A percentile compares a stretch with the other conserved stretches of the same genome.
These are phyloP conservation scores for Phialophora macrospora DNA, from an alignment of 2,329 filamentous ascomycete genomes.

Conservation along the genomic window DNA sequence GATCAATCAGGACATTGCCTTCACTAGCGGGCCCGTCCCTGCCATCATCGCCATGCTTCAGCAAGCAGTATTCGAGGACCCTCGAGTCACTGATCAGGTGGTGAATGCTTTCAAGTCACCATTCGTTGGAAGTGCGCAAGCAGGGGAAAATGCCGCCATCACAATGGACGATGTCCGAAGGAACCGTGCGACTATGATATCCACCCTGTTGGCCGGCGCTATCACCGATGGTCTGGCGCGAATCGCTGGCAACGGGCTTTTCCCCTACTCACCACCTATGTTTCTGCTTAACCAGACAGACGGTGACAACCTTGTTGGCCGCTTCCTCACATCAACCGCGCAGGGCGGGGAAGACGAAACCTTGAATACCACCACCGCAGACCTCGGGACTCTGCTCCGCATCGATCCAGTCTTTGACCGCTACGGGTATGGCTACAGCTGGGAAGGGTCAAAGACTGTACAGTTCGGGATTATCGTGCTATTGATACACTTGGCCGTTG, in stretches of 20 bases:
- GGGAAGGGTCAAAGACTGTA: slow-evolving; percentile 26
- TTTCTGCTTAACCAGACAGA: slow-evolving; percentile 31
- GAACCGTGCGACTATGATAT: slow-evolving; percentile 28
- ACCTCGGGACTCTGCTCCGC: slow-evolving; percentile 24
- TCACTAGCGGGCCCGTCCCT: slow-evolving; percentile 11
- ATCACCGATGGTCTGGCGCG: slow-evolving; percentile 32
- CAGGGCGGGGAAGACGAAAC: slow-evolving; percentile 27
- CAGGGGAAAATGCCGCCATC: neutral
- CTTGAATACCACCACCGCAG: slow-evolving; percentile 26
- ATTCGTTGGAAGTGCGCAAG: slow-evolving; percentile 13
- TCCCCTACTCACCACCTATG: slow-evolving; percentile 30
- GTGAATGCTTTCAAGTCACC: slow-evolving; percentile 27
- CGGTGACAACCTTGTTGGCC: slow-evolving; percentile 24
- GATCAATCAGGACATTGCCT: slow-evolving; percentile 31
- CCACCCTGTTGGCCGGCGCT: slow-evolving; percentile 26
- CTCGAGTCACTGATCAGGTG: slow-evolving; percentile 12
- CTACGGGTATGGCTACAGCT: slow-evolving; percentile 33
- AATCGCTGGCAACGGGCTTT: slow-evolving; percentile 31
- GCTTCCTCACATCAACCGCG: slow-evolving; percentile 26
- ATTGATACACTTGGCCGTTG: slow-evolving; percentile 24
- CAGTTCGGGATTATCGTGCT: slow-evolving; percentile 33
- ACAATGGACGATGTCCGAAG: slow-evolving; percentile 20
- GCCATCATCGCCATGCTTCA: slow-evolving; percentile 27
- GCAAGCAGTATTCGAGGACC: slow-evolving; percentile 12
- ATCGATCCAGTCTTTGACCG: slow-evolving; percentile 30